A percentile compares a stretch with the other conserved stretches of the same genome.
These are phyloP conservation scores for Apiospora aurea DNA, from an alignment of 2,329 filamentous ascomycete species.

Conservation along the genomic window DNA sequence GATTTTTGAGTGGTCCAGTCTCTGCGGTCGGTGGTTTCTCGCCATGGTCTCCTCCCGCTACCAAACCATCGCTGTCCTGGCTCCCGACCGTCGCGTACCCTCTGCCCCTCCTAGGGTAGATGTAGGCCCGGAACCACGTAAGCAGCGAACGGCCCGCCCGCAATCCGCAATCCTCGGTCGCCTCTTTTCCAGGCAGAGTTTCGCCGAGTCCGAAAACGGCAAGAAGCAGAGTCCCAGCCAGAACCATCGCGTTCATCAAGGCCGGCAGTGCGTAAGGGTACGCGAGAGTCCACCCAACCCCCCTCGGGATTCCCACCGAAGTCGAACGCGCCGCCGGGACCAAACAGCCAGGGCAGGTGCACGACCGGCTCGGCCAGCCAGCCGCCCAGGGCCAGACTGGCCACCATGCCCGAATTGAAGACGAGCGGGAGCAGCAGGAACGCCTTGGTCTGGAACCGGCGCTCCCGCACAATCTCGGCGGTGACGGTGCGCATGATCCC, in stretches of 20 bases:
- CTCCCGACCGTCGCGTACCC: not conserved
- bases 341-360: slow-evolving; percentile 48
- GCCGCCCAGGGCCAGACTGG: slow-evolving; percentile 52
- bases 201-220: not conserved
- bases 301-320: slow-evolving; percentile 39
- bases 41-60: not conserved
- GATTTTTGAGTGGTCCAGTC: not conserved
- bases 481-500: slow-evolving; percentile 80
- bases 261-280: slow-evolving; percentile 54
- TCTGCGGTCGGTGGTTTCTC: not conserved
- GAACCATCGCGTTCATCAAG: slow-evolving; percentile 46
- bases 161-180: not conserved
- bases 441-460: slow-evolving; percentile 61
- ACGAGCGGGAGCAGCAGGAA: slow-evolving; percentile 64
- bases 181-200: not conserved
- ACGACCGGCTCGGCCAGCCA: slow-evolving; percentile 51
- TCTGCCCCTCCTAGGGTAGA: not conserved
- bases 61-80: not conserved
- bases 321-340: slow-evolving; percentile 45
- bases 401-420: slow-evolving; percentile 61
- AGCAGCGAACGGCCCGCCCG: not conserved
- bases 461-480: slow-evolving; percentile 73
- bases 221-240: slow-evolving; percentile 35
- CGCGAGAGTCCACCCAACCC: slow-evolving; percentile 48
- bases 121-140: not conserved